phyloP scores from a whole-genome alignment of 2,329 filamentous ascomycete species.

The Paecilomyces niveus region DNA sequence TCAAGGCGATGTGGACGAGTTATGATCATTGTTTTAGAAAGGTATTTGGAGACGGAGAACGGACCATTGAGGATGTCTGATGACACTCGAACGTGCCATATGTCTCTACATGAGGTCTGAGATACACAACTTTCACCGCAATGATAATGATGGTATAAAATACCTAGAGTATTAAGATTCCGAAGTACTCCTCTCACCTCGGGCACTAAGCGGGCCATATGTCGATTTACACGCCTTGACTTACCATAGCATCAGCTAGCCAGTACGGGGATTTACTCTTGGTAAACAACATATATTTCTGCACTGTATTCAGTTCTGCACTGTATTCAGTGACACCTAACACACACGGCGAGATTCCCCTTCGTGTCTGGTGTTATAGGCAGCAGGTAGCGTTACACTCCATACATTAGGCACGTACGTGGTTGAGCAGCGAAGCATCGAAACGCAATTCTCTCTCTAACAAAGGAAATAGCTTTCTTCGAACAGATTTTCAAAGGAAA shows the following conservation, averaged over 20 bases:
- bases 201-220: background rate
- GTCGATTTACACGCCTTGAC: background rate
- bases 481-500: conserved; percentile 30
- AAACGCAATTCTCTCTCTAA: background rate
- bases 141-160: background rate
- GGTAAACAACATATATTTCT: background rate
- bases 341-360: background rate
- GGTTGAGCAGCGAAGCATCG: background rate
- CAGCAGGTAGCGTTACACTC: background rate
- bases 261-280: background rate
- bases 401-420: background rate
- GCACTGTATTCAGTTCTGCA: background rate
- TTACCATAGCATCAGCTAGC: background rate
- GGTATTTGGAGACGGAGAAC: conserved; percentile 82
- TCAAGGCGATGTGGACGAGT: conserved; percentile 53
- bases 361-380: background rate
- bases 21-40: conserved; percentile 60
- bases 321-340: background rate
- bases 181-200: no score
- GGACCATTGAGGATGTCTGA: conserved; percentile 37
- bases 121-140: background rate
- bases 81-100: background rate
- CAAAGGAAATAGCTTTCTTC: conserved; percentile 18
- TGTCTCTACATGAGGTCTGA: background rate
- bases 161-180: no score